Conservation (phyloP, 805 yeast genomes). For the Yarrowia divulgata region DNA sequence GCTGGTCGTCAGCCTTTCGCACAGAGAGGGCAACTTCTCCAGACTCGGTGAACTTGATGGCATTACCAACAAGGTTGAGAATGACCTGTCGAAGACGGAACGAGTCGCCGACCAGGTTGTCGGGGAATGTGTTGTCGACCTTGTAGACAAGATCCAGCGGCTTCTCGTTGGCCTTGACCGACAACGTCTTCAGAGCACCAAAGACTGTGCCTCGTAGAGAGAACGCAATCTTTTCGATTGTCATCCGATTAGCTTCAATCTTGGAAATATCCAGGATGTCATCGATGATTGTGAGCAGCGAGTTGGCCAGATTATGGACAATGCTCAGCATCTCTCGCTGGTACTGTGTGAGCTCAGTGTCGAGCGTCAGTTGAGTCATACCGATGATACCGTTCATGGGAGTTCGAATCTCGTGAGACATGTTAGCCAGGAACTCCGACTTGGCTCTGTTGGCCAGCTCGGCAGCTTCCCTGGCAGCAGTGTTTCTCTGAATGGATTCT, state of each 20-base stretch:
- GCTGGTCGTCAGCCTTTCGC: slow-evolving; percentile 58
- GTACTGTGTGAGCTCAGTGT: slow-evolving; percentile 87
- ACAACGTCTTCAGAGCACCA: slow-evolving; percentile 87
- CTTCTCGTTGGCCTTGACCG: slow-evolving; percentile 88
- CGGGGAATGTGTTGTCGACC: slow-evolving; percentile 88
- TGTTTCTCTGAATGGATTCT: slow-evolving; percentile 88
- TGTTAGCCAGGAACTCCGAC: slow-evolving; percentile 88
- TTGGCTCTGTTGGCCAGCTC: slow-evolving; percentile 88
- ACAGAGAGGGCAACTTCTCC: slow-evolving; percentile 84
- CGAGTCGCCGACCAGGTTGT: slow-evolving; percentile 84
- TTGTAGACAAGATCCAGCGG: slow-evolving; percentile 80
- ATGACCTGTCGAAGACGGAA: slow-evolving; percentile 88
- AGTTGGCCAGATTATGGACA: slow-evolving; percentile 86
- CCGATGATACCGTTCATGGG: slow-evolving; percentile 94
- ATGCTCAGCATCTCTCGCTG: slow-evolving; percentile 91
- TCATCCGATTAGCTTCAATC: slow-evolving; percentile 93
- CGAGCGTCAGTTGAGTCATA: slow-evolving; percentile 88
- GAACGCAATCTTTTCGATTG: slow-evolving; percentile 87
- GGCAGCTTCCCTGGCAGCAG: slow-evolving; percentile 94
- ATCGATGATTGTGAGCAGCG: slow-evolving; percentile 83
- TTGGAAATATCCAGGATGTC: slow-evolving; percentile 91
- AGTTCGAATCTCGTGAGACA: slow-evolving; percentile 87
- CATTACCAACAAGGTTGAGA: slow-evolving; percentile 85
- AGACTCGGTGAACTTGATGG: slow-evolving; percentile 82
- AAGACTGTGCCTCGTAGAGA: slow-evolving; percentile 86